A percentile compares a stretch with the other conserved stretches of the same genome.
Conservation (phyloP, 2,329 filamentous ascomycete species). For the Aureobasidium sp. region DNA sequence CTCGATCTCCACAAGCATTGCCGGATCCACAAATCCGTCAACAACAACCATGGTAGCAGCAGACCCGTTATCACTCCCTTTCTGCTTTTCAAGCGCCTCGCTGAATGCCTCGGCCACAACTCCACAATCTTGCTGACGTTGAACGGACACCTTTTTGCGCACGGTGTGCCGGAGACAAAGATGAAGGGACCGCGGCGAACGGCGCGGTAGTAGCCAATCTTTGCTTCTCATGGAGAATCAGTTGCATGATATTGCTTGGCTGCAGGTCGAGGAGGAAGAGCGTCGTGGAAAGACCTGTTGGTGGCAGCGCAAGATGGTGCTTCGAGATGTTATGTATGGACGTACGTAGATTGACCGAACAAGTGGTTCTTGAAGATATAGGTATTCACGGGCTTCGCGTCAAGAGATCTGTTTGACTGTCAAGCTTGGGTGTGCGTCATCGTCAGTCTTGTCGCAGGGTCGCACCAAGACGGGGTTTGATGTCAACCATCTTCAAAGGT, state of each 20-base stretch:
- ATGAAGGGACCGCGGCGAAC: neutral
- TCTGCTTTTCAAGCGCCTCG: neutral
- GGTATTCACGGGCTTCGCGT: too few species aligned
- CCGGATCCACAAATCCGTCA: neutral
- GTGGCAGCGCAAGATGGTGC: too few species aligned
- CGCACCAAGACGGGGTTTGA: neutral
- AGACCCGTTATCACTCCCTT: neutral
- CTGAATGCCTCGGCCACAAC: neutral
- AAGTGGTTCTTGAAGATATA: too few species aligned
- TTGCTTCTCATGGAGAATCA: neutral
- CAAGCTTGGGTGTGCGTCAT: neutral
- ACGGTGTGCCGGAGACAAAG: neutral
- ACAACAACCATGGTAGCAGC: neutral
- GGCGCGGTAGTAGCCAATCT: neutral
- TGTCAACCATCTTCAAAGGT: too few species aligned
- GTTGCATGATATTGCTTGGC: neutral
- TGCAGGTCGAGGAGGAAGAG: too few species aligned
- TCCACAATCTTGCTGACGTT: neutral
- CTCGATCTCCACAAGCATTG: neutral
- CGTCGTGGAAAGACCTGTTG: neutral
- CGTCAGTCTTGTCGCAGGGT: neutral
- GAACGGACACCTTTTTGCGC: neutral
- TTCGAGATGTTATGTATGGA: too few species aligned
- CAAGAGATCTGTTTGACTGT: neutral
- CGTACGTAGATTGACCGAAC: too few species aligned